These are phyloP conservation scores for Coniella lustricola DNA, from an alignment of 2,329 filamentous ascomycete genomes.

Conservation along the genomic window DNA sequence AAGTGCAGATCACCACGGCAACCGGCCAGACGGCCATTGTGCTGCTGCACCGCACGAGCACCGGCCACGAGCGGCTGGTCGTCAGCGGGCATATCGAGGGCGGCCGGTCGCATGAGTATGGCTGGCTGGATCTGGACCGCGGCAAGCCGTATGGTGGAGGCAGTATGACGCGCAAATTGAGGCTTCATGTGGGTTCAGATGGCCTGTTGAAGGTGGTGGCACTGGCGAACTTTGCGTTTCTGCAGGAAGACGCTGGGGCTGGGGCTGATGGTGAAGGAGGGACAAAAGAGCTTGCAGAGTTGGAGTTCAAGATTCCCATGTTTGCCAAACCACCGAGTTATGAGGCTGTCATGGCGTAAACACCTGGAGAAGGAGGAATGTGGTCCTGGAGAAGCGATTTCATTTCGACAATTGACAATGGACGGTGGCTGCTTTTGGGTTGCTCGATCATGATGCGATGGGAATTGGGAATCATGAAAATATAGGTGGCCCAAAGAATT, in stretches of 20 bases:
- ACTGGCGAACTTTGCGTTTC: not conserved
- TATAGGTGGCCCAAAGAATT: too few species aligned
- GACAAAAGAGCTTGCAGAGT: not conserved
- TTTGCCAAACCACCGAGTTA: slow-evolving; percentile 1
- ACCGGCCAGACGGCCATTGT: not conserved
- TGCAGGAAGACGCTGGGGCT: not conserved
- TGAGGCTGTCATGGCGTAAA: not conserved
- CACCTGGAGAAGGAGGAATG: not conserved
- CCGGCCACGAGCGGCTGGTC: not conserved
- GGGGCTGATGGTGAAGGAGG: not conserved
- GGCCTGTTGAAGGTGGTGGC: not conserved
- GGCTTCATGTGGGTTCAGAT: not conserved
- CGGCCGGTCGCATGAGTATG: not conserved
- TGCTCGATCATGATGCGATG: too few species aligned
- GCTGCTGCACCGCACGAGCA: not conserved
- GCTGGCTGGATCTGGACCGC: not conserved
- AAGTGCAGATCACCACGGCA: not conserved
- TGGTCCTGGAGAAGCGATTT: too few species aligned
- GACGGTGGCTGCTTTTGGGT: too few species aligned
- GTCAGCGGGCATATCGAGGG: slow-evolving; percentile 1
- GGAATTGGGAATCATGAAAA: too few species aligned
- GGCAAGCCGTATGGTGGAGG: not conserved
- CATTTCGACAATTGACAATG: too few species aligned
- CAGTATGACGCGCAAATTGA: not conserved
- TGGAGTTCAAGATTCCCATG: slow-evolving; percentile 1